Evolutionary conservation across 2,329 filamentous ascomycete genomes (phyloP).

Genomic region (Lasiodiplodia theobromae): DNA sequence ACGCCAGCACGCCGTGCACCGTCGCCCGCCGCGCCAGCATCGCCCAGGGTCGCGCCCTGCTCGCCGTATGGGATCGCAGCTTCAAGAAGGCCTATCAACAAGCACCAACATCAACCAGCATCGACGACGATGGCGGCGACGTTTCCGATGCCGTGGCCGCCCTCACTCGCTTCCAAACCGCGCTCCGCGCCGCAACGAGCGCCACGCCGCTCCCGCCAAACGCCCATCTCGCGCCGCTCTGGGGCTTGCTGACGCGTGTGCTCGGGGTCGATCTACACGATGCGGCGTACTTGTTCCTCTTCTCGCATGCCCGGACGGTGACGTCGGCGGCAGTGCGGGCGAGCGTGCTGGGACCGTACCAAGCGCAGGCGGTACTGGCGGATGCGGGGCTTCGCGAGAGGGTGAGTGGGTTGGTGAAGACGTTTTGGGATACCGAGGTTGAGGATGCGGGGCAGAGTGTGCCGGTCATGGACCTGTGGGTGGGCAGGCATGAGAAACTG

Average conservation of each 20-base stretch:
- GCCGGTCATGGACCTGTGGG: constrained; percentile 82
- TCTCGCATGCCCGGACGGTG: constrained; percentile 78
- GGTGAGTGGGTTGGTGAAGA: constrained; percentile 65
- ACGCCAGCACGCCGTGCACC: constrained; percentile 79
- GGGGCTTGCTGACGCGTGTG: constrained; percentile 70
- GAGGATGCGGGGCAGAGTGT: constrained; percentile 77
- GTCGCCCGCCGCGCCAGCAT: constrained; percentile 78
- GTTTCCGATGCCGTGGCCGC: constrained; percentile 35
- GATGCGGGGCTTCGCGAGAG: constrained; percentile 63
- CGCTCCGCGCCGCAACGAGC: constrained; percentile 36
- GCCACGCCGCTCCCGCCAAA: constrained; percentile 36
- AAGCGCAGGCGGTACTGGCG: constrained; percentile 76
- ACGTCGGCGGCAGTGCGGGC: constrained; percentile 79
- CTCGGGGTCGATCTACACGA: constrained; percentile 67
- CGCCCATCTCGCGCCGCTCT: constrained; percentile 75
- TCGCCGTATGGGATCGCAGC: constrained; percentile 78
- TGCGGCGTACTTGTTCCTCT: constrained; percentile 76
- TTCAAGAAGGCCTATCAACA: constrained; percentile 53
- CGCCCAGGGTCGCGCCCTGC: constrained; percentile 76
- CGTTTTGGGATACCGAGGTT: constrained; percentile 65
- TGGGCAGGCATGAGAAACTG: constrained; percentile 80
- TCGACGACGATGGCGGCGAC: not conserved
- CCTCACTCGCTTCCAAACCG: constrained; percentile 40
- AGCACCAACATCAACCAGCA: too few species aligned
- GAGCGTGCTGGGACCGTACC: constrained; percentile 80